Percentiles rank a stretch among this genome's conserved stretches.
Conservation (phyloP, 2,329 filamentous ascomycete species). For the Phoma sp. region DNA sequence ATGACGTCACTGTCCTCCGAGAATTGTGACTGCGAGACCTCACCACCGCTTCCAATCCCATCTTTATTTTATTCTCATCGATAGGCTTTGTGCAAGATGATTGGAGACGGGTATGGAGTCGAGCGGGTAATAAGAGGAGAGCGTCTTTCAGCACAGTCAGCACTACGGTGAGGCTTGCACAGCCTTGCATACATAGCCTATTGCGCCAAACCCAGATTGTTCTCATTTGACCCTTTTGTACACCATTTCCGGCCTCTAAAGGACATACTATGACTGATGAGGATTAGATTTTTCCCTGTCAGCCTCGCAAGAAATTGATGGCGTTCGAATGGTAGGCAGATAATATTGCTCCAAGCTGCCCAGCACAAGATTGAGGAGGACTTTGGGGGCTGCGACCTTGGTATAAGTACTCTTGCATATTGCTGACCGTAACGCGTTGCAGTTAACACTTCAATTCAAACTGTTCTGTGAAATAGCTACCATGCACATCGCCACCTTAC, state of each 20-base stretch:
- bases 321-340: background rate
- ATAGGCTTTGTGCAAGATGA: too few relatives aligned
- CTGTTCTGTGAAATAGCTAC: too few relatives aligned
- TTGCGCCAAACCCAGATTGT: conserved; percentile 1
- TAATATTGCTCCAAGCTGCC: too few relatives aligned
- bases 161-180: conserved; percentile 11
- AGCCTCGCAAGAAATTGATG: conserved; percentile 5
- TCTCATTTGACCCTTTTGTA: background rate
- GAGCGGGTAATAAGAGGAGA: background rate
- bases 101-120: background rate
- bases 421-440: too few relatives aligned
- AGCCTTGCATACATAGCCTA: conserved; percentile 8
- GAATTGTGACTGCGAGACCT: too few relatives aligned
- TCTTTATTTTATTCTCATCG: too few relatives aligned
- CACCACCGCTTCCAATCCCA: too few relatives aligned
- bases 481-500: background rate
- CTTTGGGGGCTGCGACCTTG: too few relatives aligned
- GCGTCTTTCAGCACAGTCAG: conserved; percentile 9
- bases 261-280: background rate
- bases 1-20: background rate
- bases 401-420: too few relatives aligned
- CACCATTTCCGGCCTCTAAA: background rate
- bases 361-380: too few relatives aligned
- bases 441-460: background rate
- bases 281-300: too few relatives aligned